Base-by-base conservation (phyloP, 768 basidiomycete genomes). In the Phaeolepiota aurea region DNA sequence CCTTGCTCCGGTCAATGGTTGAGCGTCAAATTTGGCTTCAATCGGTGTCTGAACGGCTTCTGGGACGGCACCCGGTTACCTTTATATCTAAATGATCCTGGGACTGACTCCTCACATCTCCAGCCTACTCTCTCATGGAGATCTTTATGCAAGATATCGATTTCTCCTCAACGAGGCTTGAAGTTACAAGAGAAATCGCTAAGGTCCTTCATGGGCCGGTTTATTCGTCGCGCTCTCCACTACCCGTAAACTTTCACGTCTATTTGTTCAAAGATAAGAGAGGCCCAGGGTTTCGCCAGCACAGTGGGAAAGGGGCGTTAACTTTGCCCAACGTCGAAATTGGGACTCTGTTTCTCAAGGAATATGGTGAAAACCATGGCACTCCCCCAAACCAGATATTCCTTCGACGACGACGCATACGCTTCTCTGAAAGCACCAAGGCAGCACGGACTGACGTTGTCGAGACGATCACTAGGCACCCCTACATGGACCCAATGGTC, bases 211-310 rank as follows among this genome's bases (percentile, higher is more conserved):
- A 83, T 46, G 41, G 50, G 2, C 57, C 63, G 3, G 50, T 48
- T 3, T 78, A 72, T 54, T 47, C 55, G 3, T 37, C 32, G 1
- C 48, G 53, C 32, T 52, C 58, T 3, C 38, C 44, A 0, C 44
- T 54, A 1, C 67, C 52, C 0, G 48, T 76, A 14, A 82, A 81
- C 47, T 82, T 82, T 47, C 62, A 75, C 30, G 66, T 80, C 3
- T 55, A 59, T 35, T 59, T 80, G 12, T 71, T 72, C 51, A 62
- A 57, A 23, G 62, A 65, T 43, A 67, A 58, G 32, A 45, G 44
- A 12, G 38, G 35, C 28, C 37, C 44, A 28, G 46, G 56, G 0
- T 40, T 43, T 13, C 53, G 49, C 13, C 42, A 46, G 15, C 71
- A 75, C 43, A 45, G 50, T 5, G 74, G 77, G 3, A 55, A 45